These are phyloP conservation scores for Pachysolen tannophilus DNA, from an alignment of 805 yeast species.

Conservation along the genomic window DNA sequence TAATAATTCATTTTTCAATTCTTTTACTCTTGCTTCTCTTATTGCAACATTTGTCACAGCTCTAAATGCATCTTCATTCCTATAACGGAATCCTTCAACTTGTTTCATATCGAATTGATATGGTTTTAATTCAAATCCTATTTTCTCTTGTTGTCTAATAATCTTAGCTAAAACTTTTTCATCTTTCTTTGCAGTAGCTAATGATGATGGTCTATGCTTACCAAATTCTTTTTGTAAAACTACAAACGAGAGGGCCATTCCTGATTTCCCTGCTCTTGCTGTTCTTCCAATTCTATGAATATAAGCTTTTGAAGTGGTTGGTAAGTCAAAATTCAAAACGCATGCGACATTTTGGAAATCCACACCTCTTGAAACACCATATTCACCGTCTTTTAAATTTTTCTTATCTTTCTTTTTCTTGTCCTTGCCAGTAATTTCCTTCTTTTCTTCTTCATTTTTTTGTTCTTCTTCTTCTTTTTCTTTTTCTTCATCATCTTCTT, in stretches of 20 bases:
- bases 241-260: slow-evolving; percentile 90
- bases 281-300: slow-evolving; percentile 95
- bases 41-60: slow-evolving; percentile 85
- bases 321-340: slow-evolving; percentile 91
- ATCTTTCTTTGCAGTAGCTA: slow-evolving; percentile 67
- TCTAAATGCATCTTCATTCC: slow-evolving; percentile 95
- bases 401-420: slow-evolving; percentile 21
- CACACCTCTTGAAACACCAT: slow-evolving; percentile 94
- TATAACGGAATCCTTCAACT: slow-evolving; percentile 90
- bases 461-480: slow-evolving; percentile 17
- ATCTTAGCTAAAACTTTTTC: slow-evolving; percentile 79
- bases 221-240: slow-evolving; percentile 80
- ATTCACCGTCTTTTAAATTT: slow-evolving; percentile 57
- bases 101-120: slow-evolving; percentile 88
- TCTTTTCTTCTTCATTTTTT: slow-evolving; percentile 27
- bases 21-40: slow-evolving; percentile 89
- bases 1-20: slow-evolving; percentile 77
- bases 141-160: slow-evolving; percentile 63
- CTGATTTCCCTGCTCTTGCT: slow-evolving; percentile 94
- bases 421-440: slow-evolving; percentile 18
- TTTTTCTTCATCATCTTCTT: slow-evolving; percentile 27
- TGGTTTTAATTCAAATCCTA: slow-evolving; percentile 73
- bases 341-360: slow-evolving; percentile 96
- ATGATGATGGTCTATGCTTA: slow-evolving; percentile 74
- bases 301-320: slow-evolving; percentile 81